Conservation (phyloP, 176 grass and related monocot species). For the Musa schizocarpa region DNA sequence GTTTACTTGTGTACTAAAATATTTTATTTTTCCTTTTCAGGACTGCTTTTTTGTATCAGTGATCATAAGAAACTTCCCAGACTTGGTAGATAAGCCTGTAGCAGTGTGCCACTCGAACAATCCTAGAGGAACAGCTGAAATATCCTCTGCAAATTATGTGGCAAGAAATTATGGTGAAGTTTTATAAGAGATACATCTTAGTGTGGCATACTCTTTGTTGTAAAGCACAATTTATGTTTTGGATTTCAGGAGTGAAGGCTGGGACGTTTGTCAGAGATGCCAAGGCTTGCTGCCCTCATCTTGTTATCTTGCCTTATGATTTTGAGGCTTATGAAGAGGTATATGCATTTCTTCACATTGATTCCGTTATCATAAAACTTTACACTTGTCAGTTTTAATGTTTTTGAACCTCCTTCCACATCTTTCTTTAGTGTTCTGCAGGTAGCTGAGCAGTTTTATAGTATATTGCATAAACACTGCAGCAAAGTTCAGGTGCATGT, state of each 20-base stretch:
- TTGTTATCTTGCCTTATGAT: constrained; percentile 75
- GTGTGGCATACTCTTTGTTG: not conserved
- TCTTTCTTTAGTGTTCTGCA: constrained; percentile 27
- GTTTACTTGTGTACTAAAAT: constrained; percentile 20
- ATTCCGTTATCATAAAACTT: not conserved
- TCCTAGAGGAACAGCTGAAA: constrained; percentile 91
- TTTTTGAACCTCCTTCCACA: no score
- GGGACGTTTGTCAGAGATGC: constrained; percentile 95
- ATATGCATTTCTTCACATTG: constrained; percentile 9
- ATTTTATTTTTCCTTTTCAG: constrained; percentile 29
- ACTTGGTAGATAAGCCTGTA: constrained; percentile 77
- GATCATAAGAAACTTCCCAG: constrained; percentile 66
- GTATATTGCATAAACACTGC: constrained; percentile 82
- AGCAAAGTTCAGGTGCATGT: constrained; percentile 63
- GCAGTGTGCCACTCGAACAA: constrained; percentile 91
- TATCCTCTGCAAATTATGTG: constrained; percentile 94
- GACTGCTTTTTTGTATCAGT: constrained; percentile 96
- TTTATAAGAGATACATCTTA: constrained; percentile 11
- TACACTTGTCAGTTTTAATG: not conserved
- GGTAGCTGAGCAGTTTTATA: constrained; percentile 96
- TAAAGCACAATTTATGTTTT: constrained; percentile 5
- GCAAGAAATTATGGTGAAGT: constrained; percentile 67
- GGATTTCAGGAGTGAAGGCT: constrained; percentile 64
- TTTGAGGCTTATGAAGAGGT: constrained; percentile 91
- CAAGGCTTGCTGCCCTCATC: constrained; percentile 64